A percentile compares a stretch with the other conserved stretches of the same genome.
These are phyloP conservation scores for Ampelocalamus luodianensis DNA, from an alignment of 176 grass and related monocot species.

Conservation along the genomic window DNA sequence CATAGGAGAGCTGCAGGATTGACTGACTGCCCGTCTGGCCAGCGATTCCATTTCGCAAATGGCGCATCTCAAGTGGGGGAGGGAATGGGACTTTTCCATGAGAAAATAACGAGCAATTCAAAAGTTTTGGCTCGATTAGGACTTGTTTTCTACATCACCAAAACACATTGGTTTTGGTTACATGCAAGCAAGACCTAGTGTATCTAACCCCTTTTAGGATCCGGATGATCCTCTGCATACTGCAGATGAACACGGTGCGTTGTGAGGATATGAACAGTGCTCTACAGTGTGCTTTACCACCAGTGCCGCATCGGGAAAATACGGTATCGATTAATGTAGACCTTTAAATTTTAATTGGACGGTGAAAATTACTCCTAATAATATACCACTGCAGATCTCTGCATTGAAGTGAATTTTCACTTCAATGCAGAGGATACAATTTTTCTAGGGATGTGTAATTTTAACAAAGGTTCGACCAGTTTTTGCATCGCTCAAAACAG, in stretches of 20 bases:
- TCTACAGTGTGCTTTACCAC: too few species aligned
- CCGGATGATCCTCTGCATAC: too few species aligned
- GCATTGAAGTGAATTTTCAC: too few species aligned
- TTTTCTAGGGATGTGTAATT: too few species aligned
- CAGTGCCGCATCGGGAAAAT: too few species aligned
- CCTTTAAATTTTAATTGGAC: too few species aligned
- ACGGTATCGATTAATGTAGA: too few species aligned
- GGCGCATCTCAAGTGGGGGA: neutral
- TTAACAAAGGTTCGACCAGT: neutral
- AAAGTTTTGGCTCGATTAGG: neutral
- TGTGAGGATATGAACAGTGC: too few species aligned
- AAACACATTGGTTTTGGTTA: neutral
- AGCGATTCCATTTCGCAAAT: neutral
- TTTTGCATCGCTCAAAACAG: neutral
- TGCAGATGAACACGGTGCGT: too few species aligned
- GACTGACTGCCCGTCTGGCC: constrained; percentile 5
- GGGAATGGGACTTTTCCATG: neutral
- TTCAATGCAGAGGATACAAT: too few species aligned
- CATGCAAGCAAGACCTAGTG: neutral
- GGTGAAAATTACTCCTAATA: too few species aligned
- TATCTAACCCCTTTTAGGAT: neutral
- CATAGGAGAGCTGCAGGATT: constrained; percentile 13
- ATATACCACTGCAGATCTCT: too few species aligned
- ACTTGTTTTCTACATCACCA: neutral
- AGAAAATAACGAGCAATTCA: neutral